These are phyloP conservation scores for Dictyostelium purpureum DNA, from an alignment of 78 protist species.

Conservation along the genomic window DNA sequence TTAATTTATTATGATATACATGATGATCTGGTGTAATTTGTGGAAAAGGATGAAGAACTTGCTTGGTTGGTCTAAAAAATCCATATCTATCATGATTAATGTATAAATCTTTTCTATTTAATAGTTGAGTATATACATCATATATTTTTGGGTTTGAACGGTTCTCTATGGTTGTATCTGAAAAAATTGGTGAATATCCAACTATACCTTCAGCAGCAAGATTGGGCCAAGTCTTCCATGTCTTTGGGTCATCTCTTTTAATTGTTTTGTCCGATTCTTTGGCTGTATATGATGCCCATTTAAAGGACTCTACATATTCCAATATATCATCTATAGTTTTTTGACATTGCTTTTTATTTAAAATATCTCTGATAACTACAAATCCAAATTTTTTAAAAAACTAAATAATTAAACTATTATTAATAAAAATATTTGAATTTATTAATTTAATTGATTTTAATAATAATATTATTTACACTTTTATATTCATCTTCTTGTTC, in stretches of 20 bases:
- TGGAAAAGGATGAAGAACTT: conserved; percentile 6
- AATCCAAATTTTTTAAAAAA: conserved; percentile 75
- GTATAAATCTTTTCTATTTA: conserved; percentile 37
- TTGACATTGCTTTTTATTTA: conserved; percentile 42
- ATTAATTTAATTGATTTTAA: background rate
- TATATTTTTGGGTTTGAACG: conserved; percentile 49
- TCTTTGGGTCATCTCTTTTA: conserved; percentile 36
- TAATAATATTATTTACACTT: background rate
- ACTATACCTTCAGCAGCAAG: conserved; percentile 17
- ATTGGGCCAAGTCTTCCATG: conserved; percentile 60
- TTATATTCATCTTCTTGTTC: conserved; percentile 37
- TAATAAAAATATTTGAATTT: background rate
- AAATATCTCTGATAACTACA: conserved; percentile 69
- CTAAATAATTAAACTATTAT: background rate
- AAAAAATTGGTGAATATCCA: conserved; percentile 31
- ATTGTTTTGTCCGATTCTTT: background rate
- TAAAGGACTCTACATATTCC: conserved; percentile 28
- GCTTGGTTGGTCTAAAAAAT: conserved; percentile 64
- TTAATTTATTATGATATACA: background rate
- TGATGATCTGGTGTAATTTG: conserved; percentile 31
- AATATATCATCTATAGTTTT: conserved; percentile 71
- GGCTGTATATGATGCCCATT: background rate
- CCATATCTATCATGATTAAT: conserved; percentile 80
- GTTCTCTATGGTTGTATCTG: background rate
- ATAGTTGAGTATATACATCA: conserved; percentile 5